phyloP scores from a whole-genome alignment of 2,329 filamentous ascomycete species.

The Fusarium praegraminearum region DNA sequence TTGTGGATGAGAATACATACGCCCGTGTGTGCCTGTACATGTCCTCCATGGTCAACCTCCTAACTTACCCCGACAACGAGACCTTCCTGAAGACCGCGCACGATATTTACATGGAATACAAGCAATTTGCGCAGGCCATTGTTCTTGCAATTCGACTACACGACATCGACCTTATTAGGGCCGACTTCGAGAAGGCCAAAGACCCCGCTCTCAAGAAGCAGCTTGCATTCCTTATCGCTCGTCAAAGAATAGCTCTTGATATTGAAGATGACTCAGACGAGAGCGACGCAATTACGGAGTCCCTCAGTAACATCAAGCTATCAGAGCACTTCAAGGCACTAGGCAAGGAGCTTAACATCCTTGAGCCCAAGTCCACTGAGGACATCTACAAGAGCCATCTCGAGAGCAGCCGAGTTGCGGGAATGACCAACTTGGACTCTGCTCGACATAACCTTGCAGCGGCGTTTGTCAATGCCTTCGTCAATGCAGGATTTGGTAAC shows the following conservation, averaged over 20 bases:
- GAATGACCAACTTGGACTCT: slow-evolving; percentile 94
- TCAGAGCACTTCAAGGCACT: slow-evolving; percentile 94
- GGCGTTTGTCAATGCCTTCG: slow-evolving; percentile 96
- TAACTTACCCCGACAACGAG: slow-evolving; percentile 98
- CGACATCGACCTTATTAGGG: slow-evolving; percentile 83
- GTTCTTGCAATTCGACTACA: slow-evolving; percentile 94
- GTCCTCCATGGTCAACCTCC: slow-evolving; percentile 97
- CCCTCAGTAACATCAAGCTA: slow-evolving; percentile 86
- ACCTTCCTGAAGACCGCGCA: slow-evolving; percentile 94
- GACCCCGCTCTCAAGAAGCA: slow-evolving; percentile 91
- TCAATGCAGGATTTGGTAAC: slow-evolving; percentile 93
- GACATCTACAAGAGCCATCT: slow-evolving; percentile 99
- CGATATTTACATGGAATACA: slow-evolving; percentile 92
- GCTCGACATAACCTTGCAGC: slow-evolving; percentile 95
- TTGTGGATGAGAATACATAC: slow-evolving; percentile 94
- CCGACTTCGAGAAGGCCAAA: slow-evolving; percentile 82
- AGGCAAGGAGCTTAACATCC: slow-evolving; percentile 94
- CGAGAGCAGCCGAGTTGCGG: slow-evolving; percentile 92
- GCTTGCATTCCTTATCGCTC: slow-evolving; percentile 90
- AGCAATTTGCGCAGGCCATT: slow-evolving; percentile 93
- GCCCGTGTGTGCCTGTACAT: slow-evolving; percentile 95
- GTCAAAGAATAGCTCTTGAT: slow-evolving; percentile 89
- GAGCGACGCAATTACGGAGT: slow-evolving; percentile 81
- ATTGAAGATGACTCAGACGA: slow-evolving; percentile 74
- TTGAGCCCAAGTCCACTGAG: slow-evolving; percentile 96